Evolutionary conservation across 768 basidiomycete genomes (phyloP), one percentile per base, ranked within the genome.

Genomic region (Paxillus involutus): DNA sequence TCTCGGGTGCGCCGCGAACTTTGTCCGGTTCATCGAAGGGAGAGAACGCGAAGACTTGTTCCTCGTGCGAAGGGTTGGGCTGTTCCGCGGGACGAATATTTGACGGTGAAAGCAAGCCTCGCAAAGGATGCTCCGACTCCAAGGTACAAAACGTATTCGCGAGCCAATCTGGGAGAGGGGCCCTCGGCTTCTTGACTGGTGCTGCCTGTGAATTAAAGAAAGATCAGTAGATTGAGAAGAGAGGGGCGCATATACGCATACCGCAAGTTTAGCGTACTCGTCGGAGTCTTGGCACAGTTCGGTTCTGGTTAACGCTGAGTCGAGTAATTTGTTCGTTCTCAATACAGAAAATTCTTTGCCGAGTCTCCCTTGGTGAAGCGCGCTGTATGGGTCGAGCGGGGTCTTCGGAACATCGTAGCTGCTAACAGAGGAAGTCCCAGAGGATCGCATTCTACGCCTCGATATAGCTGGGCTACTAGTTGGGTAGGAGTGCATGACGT

Each of bases 141-240:
- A 87, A 71, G 21, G 73, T 73, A 44, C 71, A 72, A 47, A 88
- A 77, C 4, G 84, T 82, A 37, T 71, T 63, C 24, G 73, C 71
- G 13, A 87, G 75, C 86, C 86, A 88, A 24, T 64, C 60, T 4
- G 86, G 86, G 21, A 86, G 69, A 4, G 72, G 59, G 36, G 40
- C 70, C 49, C 49, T 69, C 17, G 52, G 40, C 52, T 54, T 53
- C 53, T 62, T 64, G 32, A 49, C 49, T n/a, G 65, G 60, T 30
- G 54, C 54, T 33, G 33, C 54, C 60, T 62, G 47, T 29, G 55
- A 17, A 45, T 59, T 47, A 41, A 46, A 45, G 58, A 57, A 56
- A 59, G 49, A 42, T 45, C 49, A 51, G 52, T 32, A 56, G 51
- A 54, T 62, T 42, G 24, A 36, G 37, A 54, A 53, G 42, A 57